Evolutionary conservation across 768 basidiomycete genomes (phyloP).

Genomic region (Exsudoporus frostii): DNA sequence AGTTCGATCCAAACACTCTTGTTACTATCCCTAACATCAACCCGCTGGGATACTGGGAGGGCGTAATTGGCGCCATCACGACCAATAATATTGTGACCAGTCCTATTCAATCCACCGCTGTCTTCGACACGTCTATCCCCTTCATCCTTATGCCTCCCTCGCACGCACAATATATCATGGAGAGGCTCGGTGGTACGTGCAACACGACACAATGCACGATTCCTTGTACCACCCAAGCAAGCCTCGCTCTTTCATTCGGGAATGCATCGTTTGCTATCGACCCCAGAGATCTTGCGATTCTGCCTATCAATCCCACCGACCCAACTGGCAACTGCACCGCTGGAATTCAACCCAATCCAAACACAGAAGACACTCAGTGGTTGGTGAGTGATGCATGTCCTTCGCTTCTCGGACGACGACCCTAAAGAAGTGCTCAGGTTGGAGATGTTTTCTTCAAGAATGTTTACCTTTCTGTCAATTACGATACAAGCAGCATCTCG

Average conservation of each 20-base stretch:
- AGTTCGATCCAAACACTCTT: slow-evolving; percentile 61
- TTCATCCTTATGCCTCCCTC: slow-evolving; percentile 38
- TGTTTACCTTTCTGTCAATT: slow-evolving; percentile 66
- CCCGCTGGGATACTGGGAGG: slow-evolving; percentile 78
- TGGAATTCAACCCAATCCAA: slow-evolving; percentile 61
- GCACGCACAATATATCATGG: slow-evolving; percentile 57
- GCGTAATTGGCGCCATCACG: slow-evolving; percentile 51
- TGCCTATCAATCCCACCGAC: slow-evolving; percentile 48
- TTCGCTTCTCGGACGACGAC: background rate
- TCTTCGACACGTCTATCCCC: slow-evolving; percentile 54
- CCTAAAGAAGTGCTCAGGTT: slow-evolving; percentile 28
- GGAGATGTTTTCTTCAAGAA: slow-evolving; percentile 80
- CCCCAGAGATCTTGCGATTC: slow-evolving; percentile 60
- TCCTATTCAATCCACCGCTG: slow-evolving; percentile 62
- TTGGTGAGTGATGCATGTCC: slow-evolving; percentile 45
- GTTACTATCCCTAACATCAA: slow-evolving; percentile 63
- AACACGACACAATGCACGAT: slow-evolving; percentile 54
- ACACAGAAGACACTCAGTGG: slow-evolving; percentile 62
- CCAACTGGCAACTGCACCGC: slow-evolving; percentile 63
- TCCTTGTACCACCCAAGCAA: slow-evolving; percentile 58
- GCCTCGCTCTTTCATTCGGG: slow-evolving; percentile 56
- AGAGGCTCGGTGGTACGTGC: slow-evolving; percentile 53
- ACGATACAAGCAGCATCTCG: slow-evolving; percentile 51
- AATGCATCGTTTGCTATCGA: slow-evolving; percentile 59
- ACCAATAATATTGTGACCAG: slow-evolving; percentile 54